Conservation (phyloP, 768 basidiomycete genomes). For the Tulasnella sp. region DNA sequence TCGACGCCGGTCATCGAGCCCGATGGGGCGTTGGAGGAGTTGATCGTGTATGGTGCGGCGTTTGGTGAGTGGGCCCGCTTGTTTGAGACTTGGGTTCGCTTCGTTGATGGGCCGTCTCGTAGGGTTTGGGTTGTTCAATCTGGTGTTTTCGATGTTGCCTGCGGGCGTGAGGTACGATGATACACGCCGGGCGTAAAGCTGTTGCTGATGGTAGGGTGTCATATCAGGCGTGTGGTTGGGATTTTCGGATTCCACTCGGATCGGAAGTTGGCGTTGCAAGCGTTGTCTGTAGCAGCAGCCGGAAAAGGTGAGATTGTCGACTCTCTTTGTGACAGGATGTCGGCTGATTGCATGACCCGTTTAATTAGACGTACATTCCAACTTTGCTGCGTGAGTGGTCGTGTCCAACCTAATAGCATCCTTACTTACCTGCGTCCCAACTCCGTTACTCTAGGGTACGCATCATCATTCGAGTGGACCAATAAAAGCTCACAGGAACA, state of each 20-base stretch:
- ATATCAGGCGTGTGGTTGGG: constrained; percentile 49
- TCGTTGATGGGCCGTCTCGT: neutral
- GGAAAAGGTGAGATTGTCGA: constrained; percentile 25
- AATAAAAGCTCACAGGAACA: neutral
- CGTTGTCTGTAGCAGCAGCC: constrained; percentile 53
- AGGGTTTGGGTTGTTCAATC: constrained; percentile 62
- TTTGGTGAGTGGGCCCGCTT: constrained; percentile 40
- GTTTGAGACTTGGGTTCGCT: neutral
- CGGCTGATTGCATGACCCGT: neutral
- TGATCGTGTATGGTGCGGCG: constrained; percentile 62
- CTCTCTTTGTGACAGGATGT: too few species aligned
- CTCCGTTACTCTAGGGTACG: constrained; percentile 38
- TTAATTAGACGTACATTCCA: constrained; percentile 50
- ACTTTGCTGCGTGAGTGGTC: constrained; percentile 54
- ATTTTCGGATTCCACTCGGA: constrained; percentile 68
- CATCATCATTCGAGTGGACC: constrained; percentile 15
- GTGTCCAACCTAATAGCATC: neutral
- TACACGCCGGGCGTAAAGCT: neutral
- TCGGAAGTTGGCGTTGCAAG: constrained; percentile 50
- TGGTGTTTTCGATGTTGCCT: constrained; percentile 65
- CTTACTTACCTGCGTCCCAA: neutral
- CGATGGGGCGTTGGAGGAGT: constrained; percentile 54
- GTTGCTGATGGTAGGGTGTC: neutral
- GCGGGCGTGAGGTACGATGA: constrained; percentile 45
- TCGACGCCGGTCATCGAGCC: constrained; percentile 17